Base-by-base conservation (phyloP, 345 rosid species). In the Leavenworthia alabamica region DNA sequence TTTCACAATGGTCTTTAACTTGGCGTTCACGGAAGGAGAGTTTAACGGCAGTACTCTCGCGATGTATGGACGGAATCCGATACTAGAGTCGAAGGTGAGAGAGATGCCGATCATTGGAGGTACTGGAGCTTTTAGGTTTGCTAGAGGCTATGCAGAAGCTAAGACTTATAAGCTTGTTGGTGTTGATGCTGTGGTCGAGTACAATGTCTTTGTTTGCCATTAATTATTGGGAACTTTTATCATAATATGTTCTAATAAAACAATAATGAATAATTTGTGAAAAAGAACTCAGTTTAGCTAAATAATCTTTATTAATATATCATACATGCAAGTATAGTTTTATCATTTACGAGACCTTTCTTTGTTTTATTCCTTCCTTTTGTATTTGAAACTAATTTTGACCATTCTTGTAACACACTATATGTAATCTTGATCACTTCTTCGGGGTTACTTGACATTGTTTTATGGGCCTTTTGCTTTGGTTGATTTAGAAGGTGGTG, bases 11-110 rank as follows among this genome's bases (percentile, higher is more conserved):
- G 81, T 72, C 7, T 66, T 77, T 70, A 80, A 80, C 71, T 75
- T 82, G 8, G 80, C 39, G 20, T 85, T 85, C 77, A 66, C 68
- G 6, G 77, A 77, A 53, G 90, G 87, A 17, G 74, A 81, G 75
- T 82, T 72, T 62, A 85, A 82, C 1, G 91, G 88, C 0, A 85
- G 91, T 74, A 75, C 59, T 37, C 57, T 80, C 0, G 65, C 82
- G 9, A 36, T 84, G 53, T 72, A 76, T 15, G 90, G 86, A 13
- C 62, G 80, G 64, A 82, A 82, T 72, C 1, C 69, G 1, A 71
- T 62, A 23, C 0, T 55, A 14, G 0, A 20, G 22, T 45, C 32
- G 14, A 26, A 32, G 53, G 58, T 39, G 31, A 64, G 75, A 42
- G 75, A 71, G 66, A 49, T 64, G 60, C 40, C 60, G 55, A 64